Conservation (phyloP, 2,329 filamentous ascomycete genomes). For the Talaromyces verruculosus region DNA sequence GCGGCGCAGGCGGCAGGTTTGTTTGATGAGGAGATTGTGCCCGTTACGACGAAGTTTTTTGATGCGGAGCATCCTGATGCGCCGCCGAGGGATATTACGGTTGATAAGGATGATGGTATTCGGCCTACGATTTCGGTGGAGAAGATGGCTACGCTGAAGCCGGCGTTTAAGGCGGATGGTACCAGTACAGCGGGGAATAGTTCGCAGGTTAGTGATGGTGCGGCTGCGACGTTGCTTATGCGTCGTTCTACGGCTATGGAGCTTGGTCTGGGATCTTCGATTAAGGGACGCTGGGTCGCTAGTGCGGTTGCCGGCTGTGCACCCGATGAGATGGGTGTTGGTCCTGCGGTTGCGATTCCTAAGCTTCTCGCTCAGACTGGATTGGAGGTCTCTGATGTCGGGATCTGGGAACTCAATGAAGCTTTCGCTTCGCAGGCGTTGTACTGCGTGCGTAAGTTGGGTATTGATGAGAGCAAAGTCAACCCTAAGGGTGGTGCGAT, state of each 20-base stretch:
- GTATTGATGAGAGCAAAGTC: constrained; percentile 66
- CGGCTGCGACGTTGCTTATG: constrained; percentile 81
- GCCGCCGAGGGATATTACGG: constrained; percentile 60
- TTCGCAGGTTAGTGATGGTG: constrained; percentile 83
- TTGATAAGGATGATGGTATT: constrained; percentile 80
- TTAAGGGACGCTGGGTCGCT: constrained; percentile 81
- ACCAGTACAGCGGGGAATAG: constrained; percentile 81
- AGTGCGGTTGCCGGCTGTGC: constrained; percentile 73
- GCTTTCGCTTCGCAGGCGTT: constrained; percentile 64
- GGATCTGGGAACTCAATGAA: constrained; percentile 94
- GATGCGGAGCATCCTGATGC: constrained; percentile 63
- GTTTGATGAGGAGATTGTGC: constrained; percentile 78
- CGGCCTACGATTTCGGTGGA: constrained; percentile 66
- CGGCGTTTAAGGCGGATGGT: constrained; percentile 75
- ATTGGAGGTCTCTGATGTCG: constrained; percentile 66
- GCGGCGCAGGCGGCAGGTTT: constrained; percentile 66
- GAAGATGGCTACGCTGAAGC: constrained; percentile 75
- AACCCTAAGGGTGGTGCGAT: constrained; percentile 94
- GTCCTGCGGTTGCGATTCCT: constrained; percentile 82
- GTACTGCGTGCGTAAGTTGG: constrained; percentile 66
- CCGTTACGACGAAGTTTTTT: constrained; percentile 70
- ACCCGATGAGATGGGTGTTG: constrained; percentile 93
- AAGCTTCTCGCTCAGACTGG: constrained; percentile 71
- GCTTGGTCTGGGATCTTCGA: constrained; percentile 66
- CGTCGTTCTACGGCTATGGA: constrained; percentile 73